Percentiles rank a stretch among this genome's conserved stretches.
Conservation (phyloP, 306 rosid species). For the Phaseolus lunatus region DNA sequence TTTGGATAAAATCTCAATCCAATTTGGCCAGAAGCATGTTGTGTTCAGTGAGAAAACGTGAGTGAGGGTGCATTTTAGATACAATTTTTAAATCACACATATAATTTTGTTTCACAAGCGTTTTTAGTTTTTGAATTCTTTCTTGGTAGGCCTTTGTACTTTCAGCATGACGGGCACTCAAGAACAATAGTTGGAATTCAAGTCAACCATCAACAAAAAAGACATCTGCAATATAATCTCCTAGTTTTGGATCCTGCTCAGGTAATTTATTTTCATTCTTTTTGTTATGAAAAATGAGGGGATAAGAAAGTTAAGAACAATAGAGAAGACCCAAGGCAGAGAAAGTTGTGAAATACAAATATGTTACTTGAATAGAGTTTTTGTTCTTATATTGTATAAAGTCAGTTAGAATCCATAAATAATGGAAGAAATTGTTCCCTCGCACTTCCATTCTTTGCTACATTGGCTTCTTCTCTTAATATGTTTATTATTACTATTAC, state of each 20-base stretch:
- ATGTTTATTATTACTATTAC: neutral
- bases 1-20: slow-evolving; percentile 55
- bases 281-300: slow-evolving; percentile 1
- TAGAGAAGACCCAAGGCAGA: slow-evolving; percentile 11
- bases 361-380: neutral
- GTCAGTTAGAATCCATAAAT: slow-evolving; percentile 5
- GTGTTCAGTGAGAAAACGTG: slow-evolving; percentile 68
- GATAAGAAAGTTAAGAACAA: slow-evolving; percentile 5
- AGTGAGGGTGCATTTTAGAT: slow-evolving; percentile 42
- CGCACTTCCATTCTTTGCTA: neutral
- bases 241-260: slow-evolving; percentile 82
- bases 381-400: slow-evolving; percentile 21
- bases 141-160: slow-evolving; percentile 77
- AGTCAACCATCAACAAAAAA: slow-evolving; percentile 55
- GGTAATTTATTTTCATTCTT: slow-evolving; percentile 54
- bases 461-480: slow-evolving; percentile 1
- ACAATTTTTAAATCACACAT: neutral
- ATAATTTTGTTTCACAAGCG: slow-evolving; percentile 34
- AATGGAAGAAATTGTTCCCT: slow-evolving; percentile 7
- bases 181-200: slow-evolving; percentile 88
- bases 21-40: slow-evolving; percentile 49
- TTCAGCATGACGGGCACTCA: slow-evolving; percentile 93
- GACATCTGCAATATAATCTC: slow-evolving; percentile 58
- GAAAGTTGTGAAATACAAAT: slow-evolving; percentile 8
- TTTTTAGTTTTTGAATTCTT: slow-evolving; percentile 45